Evolutionary conservation across 805 yeast species (phyloP), one percentile per base, ranked within the genome.

Genomic region (Candida tammaniensis): DNA sequence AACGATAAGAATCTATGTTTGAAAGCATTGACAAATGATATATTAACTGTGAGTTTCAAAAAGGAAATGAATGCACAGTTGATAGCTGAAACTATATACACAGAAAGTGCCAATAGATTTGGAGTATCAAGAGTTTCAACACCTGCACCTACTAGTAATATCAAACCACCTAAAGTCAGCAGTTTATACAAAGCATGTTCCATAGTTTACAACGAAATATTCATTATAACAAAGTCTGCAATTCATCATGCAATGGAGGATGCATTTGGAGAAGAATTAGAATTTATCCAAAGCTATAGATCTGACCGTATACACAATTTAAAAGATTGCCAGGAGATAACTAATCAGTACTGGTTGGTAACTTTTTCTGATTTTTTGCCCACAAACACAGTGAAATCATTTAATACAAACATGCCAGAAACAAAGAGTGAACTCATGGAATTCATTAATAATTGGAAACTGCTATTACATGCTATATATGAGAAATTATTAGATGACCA

Each of bases 1-100:
- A 85, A 89, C 52, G 97, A 89, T 54, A 82, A 79, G 46, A 89
- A 88, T 52, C 64, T 89, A 7, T 86, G 96, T 54, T 55, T 76
- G 42, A 84, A 83, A 54, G 94, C 96, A 0, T 57, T 87, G 28
- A 57, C 81, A 2, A 80, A 86, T 48, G 79, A 68, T 2, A 52
- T 84, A 0, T 56, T 78, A 27, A 86, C 95, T 0, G 80, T 87
- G 1, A 72, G 77, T 11, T 74, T 51, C 40, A 51, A 70, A n/a
- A 41, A 52, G 7, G 59, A 51, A 7, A 72, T 77, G 78, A 61
- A 59, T 7, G 71, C 75, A 0, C 44, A 52, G 10, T 34, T 66
- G 17, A 73, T 77, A 12, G 72, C 72, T 0, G 48, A 58, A 14
- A 65, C 55, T 11, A 57, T 74, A 1, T 48, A 58, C 11, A 36